Base-by-base conservation (phyloP, 169 alveolate species). In the Babesia bovis region DNA sequence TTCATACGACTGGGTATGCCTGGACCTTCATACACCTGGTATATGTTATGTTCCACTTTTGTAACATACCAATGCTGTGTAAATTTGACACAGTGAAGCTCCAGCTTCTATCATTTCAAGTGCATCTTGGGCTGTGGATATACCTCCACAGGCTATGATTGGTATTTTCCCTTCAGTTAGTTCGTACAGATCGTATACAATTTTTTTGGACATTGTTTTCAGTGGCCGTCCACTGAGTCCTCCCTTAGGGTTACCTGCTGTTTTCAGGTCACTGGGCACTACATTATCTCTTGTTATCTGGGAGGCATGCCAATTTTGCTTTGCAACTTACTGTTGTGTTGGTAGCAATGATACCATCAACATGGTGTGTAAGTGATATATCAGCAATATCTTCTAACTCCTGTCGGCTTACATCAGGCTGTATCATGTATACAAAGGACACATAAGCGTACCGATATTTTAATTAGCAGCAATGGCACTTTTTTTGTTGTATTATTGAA, bases 71-170 rank as follows among this genome's bases (percentile, higher is more conserved):
- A 92, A 28, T 30, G 90, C 75, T 0, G 94, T 89, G 83, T 74
- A 90, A 51, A 92, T 45, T 58, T 92, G 95, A 23, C 94, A 91
- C 2, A 82, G 85, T 2, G 94, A 83, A 7, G 96, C 96, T 7
- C 96, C 96, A 0, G 96, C 95, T 47, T 91, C 95, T 7, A 92
- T 89, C 75, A 87, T 84, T 53, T 88, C 92, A 53, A 90, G 72
- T 21, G 94, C 95, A 63, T 92, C 96, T 30, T 56, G 71, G 6
- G 94, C 94, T 2, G 83, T 65, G 38, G 89, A 89, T 56, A 92
- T 87, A n/a, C 96, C 96, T 32, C 96, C 96, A 23, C 93, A 69
- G 28, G 96, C 94, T 25, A 92, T 90, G 12, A 92, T 92, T 21
- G 92, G 92, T 21, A 92, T 85, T 41, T 84, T 78, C 23, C 93